These are phyloP conservation scores for Nakazawaea populi DNA, from an alignment of 805 yeast genomes.

Conservation along the genomic window DNA sequence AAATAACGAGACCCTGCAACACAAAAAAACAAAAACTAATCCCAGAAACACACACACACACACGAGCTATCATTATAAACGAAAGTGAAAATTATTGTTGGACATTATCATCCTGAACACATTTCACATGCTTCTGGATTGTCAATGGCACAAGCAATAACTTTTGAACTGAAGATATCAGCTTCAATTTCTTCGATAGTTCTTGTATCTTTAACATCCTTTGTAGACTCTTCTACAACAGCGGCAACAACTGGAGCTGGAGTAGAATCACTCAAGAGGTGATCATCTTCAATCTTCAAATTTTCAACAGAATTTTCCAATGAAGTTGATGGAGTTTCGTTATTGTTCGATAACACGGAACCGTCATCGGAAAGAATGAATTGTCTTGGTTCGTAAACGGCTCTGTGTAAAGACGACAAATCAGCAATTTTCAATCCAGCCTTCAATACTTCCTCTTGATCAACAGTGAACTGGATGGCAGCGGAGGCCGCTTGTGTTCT, in stretches of 20 bases:
- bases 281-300: slow-evolving; percentile 28
- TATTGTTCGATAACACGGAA: slow-evolving; percentile 23
- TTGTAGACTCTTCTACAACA: slow-evolving; percentile 9
- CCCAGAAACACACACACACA: neutral
- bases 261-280: neutral
- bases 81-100: neutral
- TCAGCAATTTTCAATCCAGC: slow-evolving; percentile 15
- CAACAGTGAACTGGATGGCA: slow-evolving; percentile 88
- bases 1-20: neutral
- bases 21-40: neutral
- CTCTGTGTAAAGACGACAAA: slow-evolving; percentile 29
- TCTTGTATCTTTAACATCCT: slow-evolving; percentile 16
- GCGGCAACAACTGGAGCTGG: slow-evolving; percentile 11
- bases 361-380: slow-evolving; percentile 17
- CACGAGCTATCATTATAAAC: neutral
- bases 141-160: slow-evolving; percentile 92
- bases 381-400: slow-evolving; percentile 21
- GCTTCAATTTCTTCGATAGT: slow-evolving; percentile 42
- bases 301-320: slow-evolving; percentile 43
- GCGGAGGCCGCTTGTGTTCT: slow-evolving; percentile 97
- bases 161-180: slow-evolving; percentile 89
- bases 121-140: slow-evolving; percentile 97
- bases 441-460: slow-evolving; percentile 35
- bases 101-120: slow-evolving; percentile 80
- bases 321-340: slow-evolving; percentile 24